A percentile compares a stretch with the other conserved stretches of the same genome.
Conservation (phyloP, 192 early-diverging fungal species). For the Entrophospora sp. region DNA sequence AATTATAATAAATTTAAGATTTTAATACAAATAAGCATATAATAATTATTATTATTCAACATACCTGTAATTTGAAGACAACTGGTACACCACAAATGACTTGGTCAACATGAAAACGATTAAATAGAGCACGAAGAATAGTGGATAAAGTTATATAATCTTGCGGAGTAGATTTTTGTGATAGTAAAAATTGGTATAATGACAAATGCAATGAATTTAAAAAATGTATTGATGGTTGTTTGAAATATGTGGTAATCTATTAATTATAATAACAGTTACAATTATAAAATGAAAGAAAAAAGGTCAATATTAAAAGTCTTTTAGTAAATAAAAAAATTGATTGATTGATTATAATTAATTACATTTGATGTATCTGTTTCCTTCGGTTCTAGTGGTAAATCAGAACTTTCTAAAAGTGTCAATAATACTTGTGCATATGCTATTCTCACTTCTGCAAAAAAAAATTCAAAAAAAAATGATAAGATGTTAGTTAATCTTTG, state of each 20-base stretch:
- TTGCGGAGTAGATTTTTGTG: neutral
- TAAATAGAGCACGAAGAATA: constrained; percentile 4
- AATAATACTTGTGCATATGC: constrained; percentile 31
- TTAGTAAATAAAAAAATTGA: neutral
- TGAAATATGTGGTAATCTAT: constrained; percentile 8
- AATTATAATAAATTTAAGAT: too few relatives aligned
- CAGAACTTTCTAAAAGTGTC: constrained; percentile 29
- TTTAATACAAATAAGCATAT: too few relatives aligned
- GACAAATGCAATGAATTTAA: constrained; percentile 15
- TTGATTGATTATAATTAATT: neutral
- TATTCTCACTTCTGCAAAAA: constrained; percentile 26
- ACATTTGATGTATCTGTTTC: neutral
- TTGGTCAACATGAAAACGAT: constrained; percentile 19
- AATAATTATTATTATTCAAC: constrained; percentile 17
- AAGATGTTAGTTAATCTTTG: too few relatives aligned
- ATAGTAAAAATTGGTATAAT: constrained; percentile 8
- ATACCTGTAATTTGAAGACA: constrained; percentile 37
- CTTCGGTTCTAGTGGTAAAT: constrained; percentile 9
- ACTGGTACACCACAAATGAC: constrained; percentile 35
- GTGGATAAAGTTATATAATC: neutral
- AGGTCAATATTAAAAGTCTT: neutral
- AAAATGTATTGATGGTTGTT: constrained; percentile 9
- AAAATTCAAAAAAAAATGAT: too few relatives aligned
- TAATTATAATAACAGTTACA: neutral
- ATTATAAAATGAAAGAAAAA: neutral